These are phyloP conservation scores for Calonectria henricotiae DNA, from an alignment of 2,329 filamentous ascomycete genomes.

Conservation along the genomic window DNA sequence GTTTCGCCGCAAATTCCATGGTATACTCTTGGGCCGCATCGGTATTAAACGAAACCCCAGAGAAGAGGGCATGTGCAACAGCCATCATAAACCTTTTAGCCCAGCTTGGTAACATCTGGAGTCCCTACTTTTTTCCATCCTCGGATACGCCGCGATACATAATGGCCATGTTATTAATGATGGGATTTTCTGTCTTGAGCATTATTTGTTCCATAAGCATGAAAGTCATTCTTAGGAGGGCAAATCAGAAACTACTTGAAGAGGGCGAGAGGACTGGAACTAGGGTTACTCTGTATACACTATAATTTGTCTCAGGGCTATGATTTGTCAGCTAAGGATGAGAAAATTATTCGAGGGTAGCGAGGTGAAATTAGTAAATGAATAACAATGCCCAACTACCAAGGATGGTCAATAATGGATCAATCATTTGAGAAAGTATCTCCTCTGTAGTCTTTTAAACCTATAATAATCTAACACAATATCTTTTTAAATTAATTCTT, in stretches of 20 bases:
- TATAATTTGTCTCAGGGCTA: not conserved
- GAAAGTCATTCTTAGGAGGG: not conserved
- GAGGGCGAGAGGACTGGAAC: not conserved
- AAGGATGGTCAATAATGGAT: too few species aligned
- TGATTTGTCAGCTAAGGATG: too few species aligned
- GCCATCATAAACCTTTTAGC: conserved; percentile 43
- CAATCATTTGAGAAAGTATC: too few species aligned
- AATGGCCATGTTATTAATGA: conserved; percentile 25
- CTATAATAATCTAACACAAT: too few species aligned
- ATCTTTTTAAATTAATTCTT: too few species aligned
- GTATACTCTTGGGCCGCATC: conserved; percentile 58
- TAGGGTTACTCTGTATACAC: not conserved
- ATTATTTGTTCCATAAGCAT: not conserved
- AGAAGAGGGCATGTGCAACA: conserved; percentile 50
- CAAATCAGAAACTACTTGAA: not conserved
- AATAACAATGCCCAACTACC: too few species aligned
- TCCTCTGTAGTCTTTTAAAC: too few species aligned
- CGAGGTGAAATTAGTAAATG: too few species aligned
- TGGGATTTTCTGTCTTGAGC: conserved; percentile 20
- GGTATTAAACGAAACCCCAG: conserved; percentile 56
- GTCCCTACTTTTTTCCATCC: conserved; percentile 52
- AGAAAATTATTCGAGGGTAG: too few species aligned
- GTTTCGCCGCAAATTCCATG: conserved; percentile 54
- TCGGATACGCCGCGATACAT: conserved; percentile 13
- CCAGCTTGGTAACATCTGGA: conserved; percentile 50